phyloP scores from a whole-genome alignment of 2,329 filamentous ascomycete species.

The Colletotrichum echinochloae region DNA sequence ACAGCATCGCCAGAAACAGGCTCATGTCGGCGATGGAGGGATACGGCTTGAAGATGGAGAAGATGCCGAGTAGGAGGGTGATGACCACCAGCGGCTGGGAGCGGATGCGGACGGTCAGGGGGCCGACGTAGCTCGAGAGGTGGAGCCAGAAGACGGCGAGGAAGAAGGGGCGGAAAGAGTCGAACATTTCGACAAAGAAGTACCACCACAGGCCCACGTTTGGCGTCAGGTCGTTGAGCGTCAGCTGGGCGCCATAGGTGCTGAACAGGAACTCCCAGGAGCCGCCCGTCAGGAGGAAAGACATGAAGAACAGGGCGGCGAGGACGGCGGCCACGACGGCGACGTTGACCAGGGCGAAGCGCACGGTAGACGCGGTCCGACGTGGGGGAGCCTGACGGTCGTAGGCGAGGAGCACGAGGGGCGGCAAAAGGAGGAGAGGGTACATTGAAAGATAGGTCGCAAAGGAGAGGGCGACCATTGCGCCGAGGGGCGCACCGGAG shows the following conservation, averaged over 20 bases:
- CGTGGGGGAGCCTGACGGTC: slow-evolving; percentile 66
- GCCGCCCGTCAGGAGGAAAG: slow-evolving; percentile 76
- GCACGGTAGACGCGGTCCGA: slow-evolving; percentile 50
- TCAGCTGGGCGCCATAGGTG: slow-evolving; percentile 93
- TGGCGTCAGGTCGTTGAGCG: slow-evolving; percentile 91
- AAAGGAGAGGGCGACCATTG: slow-evolving; percentile 87
- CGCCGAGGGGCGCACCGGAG: slow-evolving; percentile 76
- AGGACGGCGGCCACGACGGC: slow-evolving; percentile 66
- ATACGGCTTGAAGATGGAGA: slow-evolving; percentile 97
- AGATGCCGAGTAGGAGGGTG: slow-evolving; percentile 86
- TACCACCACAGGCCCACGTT: slow-evolving; percentile 99
- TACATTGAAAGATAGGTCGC: slow-evolving; percentile 95
- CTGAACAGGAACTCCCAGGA: slow-evolving; percentile 91
- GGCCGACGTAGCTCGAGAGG: slow-evolving; percentile 88
- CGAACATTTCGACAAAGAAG: slow-evolving; percentile 99
- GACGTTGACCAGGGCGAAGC: slow-evolving; percentile 68
- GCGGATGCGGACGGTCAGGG: slow-evolving; percentile 84
- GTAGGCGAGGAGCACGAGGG: slow-evolving; percentile 83
- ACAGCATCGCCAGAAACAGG: slow-evolving; percentile 84
- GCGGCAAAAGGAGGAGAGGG: slow-evolving; percentile 86
- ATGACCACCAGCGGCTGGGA: slow-evolving; percentile 89
- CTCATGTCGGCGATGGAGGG: slow-evolving; percentile 92
- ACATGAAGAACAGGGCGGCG: slow-evolving; percentile 75
- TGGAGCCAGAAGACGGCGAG: slow-evolving; percentile 98
- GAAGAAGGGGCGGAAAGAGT: slow-evolving; percentile 97